Percentiles rank a stretch among this genome's conserved stretches.
phyloP scores from a whole-genome alignment of 768 basidiomycete genomes.

The Rhizopogon vinicolor region DNA sequence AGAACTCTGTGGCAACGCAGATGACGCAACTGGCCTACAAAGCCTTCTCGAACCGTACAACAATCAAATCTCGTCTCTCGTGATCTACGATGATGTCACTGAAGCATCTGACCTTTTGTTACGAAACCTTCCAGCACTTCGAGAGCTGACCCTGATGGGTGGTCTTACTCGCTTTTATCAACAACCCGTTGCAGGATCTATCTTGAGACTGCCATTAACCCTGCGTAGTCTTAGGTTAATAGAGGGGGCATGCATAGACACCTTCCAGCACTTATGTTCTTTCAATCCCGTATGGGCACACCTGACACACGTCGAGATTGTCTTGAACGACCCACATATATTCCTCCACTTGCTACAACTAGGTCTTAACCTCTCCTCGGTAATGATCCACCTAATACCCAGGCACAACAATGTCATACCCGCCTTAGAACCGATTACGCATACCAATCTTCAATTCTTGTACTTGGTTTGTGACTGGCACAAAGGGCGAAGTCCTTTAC shows the following conservation, averaged over 20 bases:
- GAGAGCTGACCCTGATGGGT: conserved; percentile 15
- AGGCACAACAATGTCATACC: not conserved
- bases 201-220: not conserved
- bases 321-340: not conserved
- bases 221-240: conserved; percentile 12
- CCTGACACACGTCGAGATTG: conserved; percentile 10
- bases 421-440: not conserved
- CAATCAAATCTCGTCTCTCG: not conserved
- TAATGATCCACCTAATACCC: too few species aligned
- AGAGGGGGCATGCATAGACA: not conserved
- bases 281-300: conserved; percentile 14
- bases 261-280: not conserved
- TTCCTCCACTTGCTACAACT: conserved; percentile 10
- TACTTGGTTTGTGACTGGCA: conserved; percentile 2
- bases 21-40: not conserved
- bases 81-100: conserved; percentile 9
- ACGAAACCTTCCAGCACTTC: conserved; percentile 12
- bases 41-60: conserved; percentile 13
- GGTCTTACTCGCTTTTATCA: too few species aligned
- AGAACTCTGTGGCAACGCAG: conserved; percentile 5
- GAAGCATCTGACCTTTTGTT: conserved; percentile 9
- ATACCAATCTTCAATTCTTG: conserved; percentile 7
- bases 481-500: not conserved
- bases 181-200: too few species aligned
- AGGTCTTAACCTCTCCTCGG: conserved; percentile 14